Percentiles rank a stretch among this genome's conserved stretches.
Conservation (phyloP, 2,329 filamentous ascomycete species). For the Aspergillus quadricinctus region DNA sequence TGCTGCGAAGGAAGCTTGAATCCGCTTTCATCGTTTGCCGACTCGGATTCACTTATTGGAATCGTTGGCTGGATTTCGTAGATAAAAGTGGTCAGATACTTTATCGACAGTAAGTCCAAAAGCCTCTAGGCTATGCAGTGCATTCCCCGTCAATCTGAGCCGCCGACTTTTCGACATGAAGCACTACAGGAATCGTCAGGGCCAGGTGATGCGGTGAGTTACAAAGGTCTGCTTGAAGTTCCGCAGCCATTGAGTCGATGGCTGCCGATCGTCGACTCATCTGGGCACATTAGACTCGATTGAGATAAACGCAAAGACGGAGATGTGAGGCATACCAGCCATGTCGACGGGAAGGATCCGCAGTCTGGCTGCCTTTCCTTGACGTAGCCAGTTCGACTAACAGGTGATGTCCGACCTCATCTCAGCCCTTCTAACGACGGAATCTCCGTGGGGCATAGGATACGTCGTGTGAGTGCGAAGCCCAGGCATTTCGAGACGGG, state of each 20-base stretch:
- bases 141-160: slow-evolving; percentile 57
- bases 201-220: slow-evolving; percentile 60
- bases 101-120: slow-evolving; percentile 72
- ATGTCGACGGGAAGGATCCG: slow-evolving; percentile 54
- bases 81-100: slow-evolving; percentile 72
- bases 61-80: slow-evolving; percentile 46
- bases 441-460: slow-evolving; percentile 53
- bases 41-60: slow-evolving; percentile 14
- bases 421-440: slow-evolving; percentile 56
- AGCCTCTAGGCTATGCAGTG: slow-evolving; percentile 64
- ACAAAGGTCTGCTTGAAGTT: slow-evolving; percentile 51
- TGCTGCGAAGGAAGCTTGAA: slow-evolving; percentile 52
- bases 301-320: not conserved
- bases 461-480: slow-evolving; percentile 54
- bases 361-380: slow-evolving; percentile 41
- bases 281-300: slow-evolving; percentile 27
- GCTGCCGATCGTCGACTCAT: slow-evolving; percentile 60
- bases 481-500: slow-evolving; percentile 63
- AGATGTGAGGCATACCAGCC: slow-evolving; percentile 44
- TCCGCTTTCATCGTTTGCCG: slow-evolving; percentile 7
- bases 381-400: slow-evolving; percentile 46
- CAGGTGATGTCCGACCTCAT: slow-evolving; percentile 47
- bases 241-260: slow-evolving; percentile 56
- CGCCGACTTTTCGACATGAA: slow-evolving; percentile 69
- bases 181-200: slow-evolving; percentile 64